Evolutionary conservation across 345 rosid species (phyloP).

Genomic region (Populus davidiana): DNA sequence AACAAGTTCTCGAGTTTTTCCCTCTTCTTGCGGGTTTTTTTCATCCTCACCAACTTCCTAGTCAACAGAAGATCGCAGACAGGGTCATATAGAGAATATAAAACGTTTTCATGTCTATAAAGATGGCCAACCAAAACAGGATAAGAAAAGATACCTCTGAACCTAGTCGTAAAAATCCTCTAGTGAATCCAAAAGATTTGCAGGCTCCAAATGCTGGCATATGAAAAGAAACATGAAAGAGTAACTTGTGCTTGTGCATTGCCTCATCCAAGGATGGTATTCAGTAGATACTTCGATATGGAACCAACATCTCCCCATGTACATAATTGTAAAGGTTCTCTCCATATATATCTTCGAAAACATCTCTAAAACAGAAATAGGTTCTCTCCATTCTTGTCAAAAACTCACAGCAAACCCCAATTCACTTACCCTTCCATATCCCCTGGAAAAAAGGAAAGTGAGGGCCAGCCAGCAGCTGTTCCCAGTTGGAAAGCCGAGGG

Average conservation of each 20-base stretch:
- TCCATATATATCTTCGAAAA: background rate
- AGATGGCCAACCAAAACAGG: background rate
- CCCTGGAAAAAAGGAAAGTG: background rate
- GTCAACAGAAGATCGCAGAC: slow-evolving; percentile 13
- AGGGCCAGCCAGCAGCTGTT: too few relatives aligned
- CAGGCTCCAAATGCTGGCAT: slow-evolving; percentile 78
- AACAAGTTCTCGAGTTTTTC: slow-evolving; percentile 74
- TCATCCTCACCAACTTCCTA: slow-evolving; percentile 77
- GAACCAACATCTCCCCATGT: background rate
- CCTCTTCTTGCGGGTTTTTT: slow-evolving; percentile 74
- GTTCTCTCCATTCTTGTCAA: background rate
- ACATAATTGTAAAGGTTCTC: background rate
- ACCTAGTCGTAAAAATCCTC: slow-evolving; percentile 55
- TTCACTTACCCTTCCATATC: background rate
- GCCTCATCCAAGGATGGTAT: background rate
- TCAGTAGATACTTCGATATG: background rate
- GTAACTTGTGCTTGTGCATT: background rate
- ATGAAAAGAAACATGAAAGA: slow-evolving; percentile 28
- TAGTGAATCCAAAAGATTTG: slow-evolving; percentile 56
- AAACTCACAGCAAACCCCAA: background rate
- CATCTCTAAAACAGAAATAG: background rate
- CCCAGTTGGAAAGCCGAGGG: background rate
- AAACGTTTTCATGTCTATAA: background rate
- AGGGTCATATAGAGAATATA: background rate
- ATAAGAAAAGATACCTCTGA: slow-evolving; percentile 53